Evolutionary conservation across 1,284 basidiomycete species (phyloP).

Genomic region (Malassezia sp.): DNA sequence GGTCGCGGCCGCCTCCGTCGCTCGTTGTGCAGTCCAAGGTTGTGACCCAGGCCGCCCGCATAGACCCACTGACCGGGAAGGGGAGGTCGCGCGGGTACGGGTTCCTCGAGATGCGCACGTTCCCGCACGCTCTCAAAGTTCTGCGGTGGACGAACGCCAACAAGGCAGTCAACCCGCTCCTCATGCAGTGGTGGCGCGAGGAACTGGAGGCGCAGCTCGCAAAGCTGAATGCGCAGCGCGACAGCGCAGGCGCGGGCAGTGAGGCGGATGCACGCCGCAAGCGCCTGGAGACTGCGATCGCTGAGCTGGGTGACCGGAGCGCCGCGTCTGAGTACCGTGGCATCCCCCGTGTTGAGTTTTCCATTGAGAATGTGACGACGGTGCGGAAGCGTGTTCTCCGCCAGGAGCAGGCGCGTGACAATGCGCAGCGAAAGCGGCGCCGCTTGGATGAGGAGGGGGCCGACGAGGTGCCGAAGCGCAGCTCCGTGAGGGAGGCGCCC

Average conservation of each 20-base stretch:
- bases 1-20: constrained; percentile 52
- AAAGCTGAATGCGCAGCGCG: constrained; percentile 18
- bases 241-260: constrained; percentile 10
- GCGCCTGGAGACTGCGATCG: constrained; percentile 23
- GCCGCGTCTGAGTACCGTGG: constrained; percentile 36
- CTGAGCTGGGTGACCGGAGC: constrained; percentile 18
- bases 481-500: too few species aligned
- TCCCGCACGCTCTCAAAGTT: constrained; percentile 79
- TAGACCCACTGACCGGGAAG: constrained; percentile 74
- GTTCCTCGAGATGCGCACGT: constrained; percentile 78
- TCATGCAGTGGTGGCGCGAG: constrained; percentile 33
- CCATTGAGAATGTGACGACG: constrained; percentile 40
- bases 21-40: constrained; percentile 73
- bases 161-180: constrained; percentile 24
- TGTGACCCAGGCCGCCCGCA: constrained; percentile 69
- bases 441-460: too few species aligned
- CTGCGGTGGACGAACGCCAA: constrained; percentile 92
- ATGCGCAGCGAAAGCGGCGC: constrained; percentile 17
- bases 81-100: constrained; percentile 87
- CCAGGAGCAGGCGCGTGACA: constrained; percentile 24
- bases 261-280: constrained; percentile 25
- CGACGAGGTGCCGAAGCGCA: too few species aligned
- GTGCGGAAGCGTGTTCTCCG: constrained; percentile 33
- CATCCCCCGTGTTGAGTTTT: constrained; percentile 40
- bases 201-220: constrained; percentile 29